These are phyloP conservation scores for Penicillium simplicissimum DNA, from an alignment of 495 filamentous ascomycete species.

Conservation along the genomic window DNA sequence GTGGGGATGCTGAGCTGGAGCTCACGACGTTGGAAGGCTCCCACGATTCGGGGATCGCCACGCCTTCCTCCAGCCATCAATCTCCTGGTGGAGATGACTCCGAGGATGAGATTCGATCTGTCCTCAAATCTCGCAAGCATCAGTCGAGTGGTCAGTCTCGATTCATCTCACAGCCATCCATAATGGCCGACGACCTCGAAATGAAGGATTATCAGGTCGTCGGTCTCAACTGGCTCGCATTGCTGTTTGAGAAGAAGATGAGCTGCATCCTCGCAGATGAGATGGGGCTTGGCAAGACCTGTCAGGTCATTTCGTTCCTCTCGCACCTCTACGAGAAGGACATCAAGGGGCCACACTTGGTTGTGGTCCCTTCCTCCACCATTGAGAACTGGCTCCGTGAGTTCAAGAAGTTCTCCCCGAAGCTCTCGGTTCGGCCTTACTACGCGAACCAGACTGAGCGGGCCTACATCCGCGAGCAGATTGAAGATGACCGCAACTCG, in stretches of 20 bases:
- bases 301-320: conserved; percentile 91
- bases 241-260: conserved; percentile 74
- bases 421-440: conserved; percentile 74
- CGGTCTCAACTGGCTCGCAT: conserved; percentile 87
- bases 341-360: conserved; percentile 74
- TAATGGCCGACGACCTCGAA: conserved; percentile 67
- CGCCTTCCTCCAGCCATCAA: conserved; percentile 55
- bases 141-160: conserved; percentile 21
- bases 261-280: conserved; percentile 94
- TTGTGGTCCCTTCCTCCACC: conserved; percentile 90
- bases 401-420: conserved; percentile 83
- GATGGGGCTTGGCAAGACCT: conserved; percentile 98
- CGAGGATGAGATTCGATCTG: conserved; percentile 50
- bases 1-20: conserved; percentile 65
- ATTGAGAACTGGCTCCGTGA: conserved; percentile 94
- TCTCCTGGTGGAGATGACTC: conserved; percentile 37
- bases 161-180: conserved; percentile 68
- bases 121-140: conserved; percentile 37
- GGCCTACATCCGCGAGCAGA: conserved; percentile 62
- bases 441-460: conserved; percentile 68
- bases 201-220: conserved; percentile 94
- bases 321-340: conserved; percentile 72
- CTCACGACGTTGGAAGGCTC: conserved; percentile 54
- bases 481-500: conserved; percentile 57
- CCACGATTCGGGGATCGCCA: conserved; percentile 74